phyloP scores from a whole-genome alignment of 164 flowering plant species.

The Magnolia sinica region DNA sequence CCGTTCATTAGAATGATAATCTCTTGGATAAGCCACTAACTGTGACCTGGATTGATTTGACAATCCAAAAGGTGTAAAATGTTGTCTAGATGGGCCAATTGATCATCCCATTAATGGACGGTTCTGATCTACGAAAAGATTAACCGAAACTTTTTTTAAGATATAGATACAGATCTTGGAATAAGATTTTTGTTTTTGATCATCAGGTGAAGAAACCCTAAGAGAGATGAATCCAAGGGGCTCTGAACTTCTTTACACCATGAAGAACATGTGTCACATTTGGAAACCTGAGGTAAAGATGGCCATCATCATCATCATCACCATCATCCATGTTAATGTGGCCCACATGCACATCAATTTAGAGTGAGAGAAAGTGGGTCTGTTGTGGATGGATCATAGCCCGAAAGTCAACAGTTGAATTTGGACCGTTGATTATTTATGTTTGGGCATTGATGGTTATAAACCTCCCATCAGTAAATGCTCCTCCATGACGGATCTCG shows the following conservation, averaged over 20 bases:
- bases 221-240: constrained; percentile 40
- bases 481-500: too few relatives aligned
- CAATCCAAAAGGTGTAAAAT: too few relatives aligned
- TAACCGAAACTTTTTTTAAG: background rate
- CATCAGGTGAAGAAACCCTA: constrained; percentile 29
- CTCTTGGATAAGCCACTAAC: too few relatives aligned
- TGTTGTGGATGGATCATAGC: background rate
- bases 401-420: background rate
- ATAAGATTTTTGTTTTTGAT: background rate
- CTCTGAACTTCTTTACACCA: constrained; percentile 37
- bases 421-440: background rate
- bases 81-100: too few relatives aligned
- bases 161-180: background rate
- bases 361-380: background rate
- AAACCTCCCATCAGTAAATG: background rate
- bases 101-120: too few relatives aligned
- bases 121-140: too few relatives aligned
- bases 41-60: too few relatives aligned
- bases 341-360: background rate
- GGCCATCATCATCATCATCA: background rate
- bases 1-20: too few relatives aligned
- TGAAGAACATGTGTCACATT: constrained; percentile 46
- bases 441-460: background rate
- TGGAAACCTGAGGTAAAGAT: constrained; percentile 68
- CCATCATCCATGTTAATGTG: too few relatives aligned